Percentiles rank a stretch among this genome's conserved stretches.
phyloP scores from a whole-genome alignment of 139 green algal genomes.

The Closterium sp. region DNA sequence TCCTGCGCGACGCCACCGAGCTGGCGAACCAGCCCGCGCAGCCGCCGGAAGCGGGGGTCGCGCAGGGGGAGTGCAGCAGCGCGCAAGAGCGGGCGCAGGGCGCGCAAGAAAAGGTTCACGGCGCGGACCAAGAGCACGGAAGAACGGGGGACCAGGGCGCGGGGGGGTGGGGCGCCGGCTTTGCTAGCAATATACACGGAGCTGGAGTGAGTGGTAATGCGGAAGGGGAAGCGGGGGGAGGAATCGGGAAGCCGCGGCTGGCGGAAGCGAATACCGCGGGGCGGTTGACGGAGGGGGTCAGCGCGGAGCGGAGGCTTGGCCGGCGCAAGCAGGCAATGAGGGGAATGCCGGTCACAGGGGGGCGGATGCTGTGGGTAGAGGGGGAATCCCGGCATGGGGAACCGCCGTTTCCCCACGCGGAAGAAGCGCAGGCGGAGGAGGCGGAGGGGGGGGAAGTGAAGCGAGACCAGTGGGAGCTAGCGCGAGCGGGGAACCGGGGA shows the following conservation, averaged over 20 bases:
- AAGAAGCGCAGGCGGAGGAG: neutral
- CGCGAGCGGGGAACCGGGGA: neutral
- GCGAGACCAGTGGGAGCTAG: neutral
- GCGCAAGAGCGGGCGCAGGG: neutral
- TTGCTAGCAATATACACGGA: neutral
- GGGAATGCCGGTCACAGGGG: neutral
- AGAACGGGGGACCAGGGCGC: neutral
- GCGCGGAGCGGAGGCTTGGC: neutral
- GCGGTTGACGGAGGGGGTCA: neutral
- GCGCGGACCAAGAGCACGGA: neutral
- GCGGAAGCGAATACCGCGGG: neutral
- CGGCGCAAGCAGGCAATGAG: neutral
- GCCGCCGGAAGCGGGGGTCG: neutral
- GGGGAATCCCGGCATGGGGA: neutral
- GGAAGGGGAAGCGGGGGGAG: neutral
- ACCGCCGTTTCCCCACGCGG: neutral
- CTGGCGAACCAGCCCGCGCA: neutral
- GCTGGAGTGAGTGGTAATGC: neutral
- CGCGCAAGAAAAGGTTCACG: neutral
- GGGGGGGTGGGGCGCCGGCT: neutral
- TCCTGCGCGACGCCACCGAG: neutral
- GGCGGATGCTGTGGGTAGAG: neutral
- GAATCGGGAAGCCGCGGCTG: neutral
- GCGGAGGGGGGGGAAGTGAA: neutral
- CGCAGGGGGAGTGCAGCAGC: neutral